Evolutionary conservation across 345 rosid species (phyloP).

Genomic region (Gossypium turneri): DNA sequence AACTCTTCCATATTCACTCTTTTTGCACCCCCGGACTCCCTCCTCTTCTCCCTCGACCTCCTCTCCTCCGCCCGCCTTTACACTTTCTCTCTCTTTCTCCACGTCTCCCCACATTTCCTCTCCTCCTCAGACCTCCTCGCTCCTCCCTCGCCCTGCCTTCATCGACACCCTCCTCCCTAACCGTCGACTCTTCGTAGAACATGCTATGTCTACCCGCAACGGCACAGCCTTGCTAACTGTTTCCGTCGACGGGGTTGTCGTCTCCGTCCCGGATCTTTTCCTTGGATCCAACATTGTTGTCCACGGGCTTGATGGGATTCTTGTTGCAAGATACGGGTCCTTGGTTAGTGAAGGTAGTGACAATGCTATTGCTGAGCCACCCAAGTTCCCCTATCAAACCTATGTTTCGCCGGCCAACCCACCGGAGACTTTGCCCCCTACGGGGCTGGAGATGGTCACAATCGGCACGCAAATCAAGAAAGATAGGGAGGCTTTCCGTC

Average conservation of each 20-base stretch:
- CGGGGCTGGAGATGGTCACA: background rate
- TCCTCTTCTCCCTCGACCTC: constrained; percentile 32
- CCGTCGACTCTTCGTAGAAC: constrained; percentile 7
- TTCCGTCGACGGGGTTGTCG: constrained; percentile 21
- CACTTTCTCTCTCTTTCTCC: constrained; percentile 24
- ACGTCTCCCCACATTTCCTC: constrained; percentile 26
- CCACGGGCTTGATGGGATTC: constrained; percentile 37
- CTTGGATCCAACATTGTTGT: constrained; percentile 25
- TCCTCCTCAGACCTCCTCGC: constrained; percentile 14
- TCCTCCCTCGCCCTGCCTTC: constrained; percentile 5
- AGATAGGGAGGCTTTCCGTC: background rate
- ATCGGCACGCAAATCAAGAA: background rate
- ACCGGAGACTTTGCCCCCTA: background rate
- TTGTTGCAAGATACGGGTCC: constrained; percentile 18
- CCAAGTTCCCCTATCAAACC: background rate
- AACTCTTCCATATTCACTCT: constrained; percentile 25
- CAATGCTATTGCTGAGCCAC: background rate
- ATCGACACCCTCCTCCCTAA: constrained; percentile 25
- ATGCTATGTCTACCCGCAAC: constrained; percentile 4
- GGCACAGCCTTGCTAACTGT: constrained; percentile 13
- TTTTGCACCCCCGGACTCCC: constrained; percentile 30
- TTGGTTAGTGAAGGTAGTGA: background rate
- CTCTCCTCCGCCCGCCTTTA: constrained; percentile 26
- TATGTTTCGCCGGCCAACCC: constrained; percentile 1
- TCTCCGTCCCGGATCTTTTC: constrained; percentile 32